Base-by-base conservation (phyloP, 331 rosid genomes). In the Quercus phellos region DNA sequence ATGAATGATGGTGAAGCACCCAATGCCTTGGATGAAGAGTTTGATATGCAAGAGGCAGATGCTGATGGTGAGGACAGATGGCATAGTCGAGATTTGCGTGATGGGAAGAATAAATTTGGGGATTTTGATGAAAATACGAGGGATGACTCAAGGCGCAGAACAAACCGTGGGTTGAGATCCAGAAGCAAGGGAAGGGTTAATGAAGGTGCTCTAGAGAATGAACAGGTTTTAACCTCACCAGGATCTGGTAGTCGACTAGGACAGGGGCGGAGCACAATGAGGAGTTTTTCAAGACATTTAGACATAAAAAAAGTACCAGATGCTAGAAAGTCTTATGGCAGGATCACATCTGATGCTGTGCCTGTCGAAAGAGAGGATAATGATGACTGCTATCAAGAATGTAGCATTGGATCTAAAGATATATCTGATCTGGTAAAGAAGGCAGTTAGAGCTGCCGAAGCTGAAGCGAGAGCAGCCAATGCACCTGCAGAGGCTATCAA, bases 401-500 rank as follows among this genome's bases (percentile, higher is more conserved):
- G 99, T 77, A 78, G 76, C 50, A 82, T 93, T 84, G 99, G 99
- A 81, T 84, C 80, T 70, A 90, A 82, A 85, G 97, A 95, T 81
- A 85, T 95, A 53, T 84, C 90, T 14, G 90, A 91, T 81, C 77
- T 89, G 30, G 98, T 93, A 13, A 93, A 82, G 83, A 93, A 88
- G 84, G 99, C 98, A 42, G 96, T 95, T 72, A 86, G 69, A 81
- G 90, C 98, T 32, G 98, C 99, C 1, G 96, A 95, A 87, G 96
- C 92, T 76, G 98, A 93, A 87, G 99, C 99, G 7, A 87, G 96
- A 73, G 87, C 98, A 77, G 98, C 92, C 71, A 81, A 85, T 90
- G 98, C 99, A 58, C 97, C 98, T 79, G 96, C 69, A 74, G 99
- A 95, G 77, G 99, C 99, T 54, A 86, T 93, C 19, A 93, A 88